phyloP scores from a whole-genome alignment of 768 basidiomycete species.

The Pulveroboletus sp. region DNA sequence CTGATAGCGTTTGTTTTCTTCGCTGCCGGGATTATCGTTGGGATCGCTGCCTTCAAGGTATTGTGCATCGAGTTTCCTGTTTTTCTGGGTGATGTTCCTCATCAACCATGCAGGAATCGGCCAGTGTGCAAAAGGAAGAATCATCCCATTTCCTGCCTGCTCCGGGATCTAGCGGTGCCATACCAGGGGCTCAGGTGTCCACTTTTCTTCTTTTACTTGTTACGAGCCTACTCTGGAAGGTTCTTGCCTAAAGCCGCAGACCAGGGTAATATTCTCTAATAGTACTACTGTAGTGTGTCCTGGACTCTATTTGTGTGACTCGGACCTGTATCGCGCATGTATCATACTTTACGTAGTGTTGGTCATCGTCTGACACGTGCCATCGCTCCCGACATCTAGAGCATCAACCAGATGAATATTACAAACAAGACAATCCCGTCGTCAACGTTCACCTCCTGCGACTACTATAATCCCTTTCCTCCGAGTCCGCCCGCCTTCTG shows the following conservation, averaged over 20 bases:
- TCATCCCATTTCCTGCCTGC: constrained; percentile 58
- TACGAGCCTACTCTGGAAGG: constrained; percentile 24
- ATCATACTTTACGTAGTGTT: neutral
- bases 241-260: constrained; percentile 13
- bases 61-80: constrained; percentile 2
- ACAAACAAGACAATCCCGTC: neutral
- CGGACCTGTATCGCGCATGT: constrained; percentile 8
- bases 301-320: neutral
- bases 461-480: constrained; percentile 19
- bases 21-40: constrained; percentile 70
- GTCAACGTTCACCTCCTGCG: constrained; percentile 20
- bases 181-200: constrained; percentile 27
- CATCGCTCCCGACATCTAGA: too few species aligned
- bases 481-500: constrained; percentile 19
- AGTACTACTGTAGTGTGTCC: neutral
- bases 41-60: constrained; percentile 81
- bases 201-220: constrained; percentile 20
- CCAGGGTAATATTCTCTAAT: neutral
- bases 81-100: neutral
- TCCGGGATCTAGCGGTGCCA: constrained; percentile 45
- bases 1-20: constrained; percentile 74
- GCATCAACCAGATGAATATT: neutral
- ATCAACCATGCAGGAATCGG: constrained; percentile 47
- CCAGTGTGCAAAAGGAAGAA: constrained; percentile 52
- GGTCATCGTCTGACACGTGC: too few species aligned